These are phyloP conservation scores for Apiospora rasikravindrae DNA, from an alignment of 2,329 filamentous ascomycete genomes.

Conservation along the genomic window DNA sequence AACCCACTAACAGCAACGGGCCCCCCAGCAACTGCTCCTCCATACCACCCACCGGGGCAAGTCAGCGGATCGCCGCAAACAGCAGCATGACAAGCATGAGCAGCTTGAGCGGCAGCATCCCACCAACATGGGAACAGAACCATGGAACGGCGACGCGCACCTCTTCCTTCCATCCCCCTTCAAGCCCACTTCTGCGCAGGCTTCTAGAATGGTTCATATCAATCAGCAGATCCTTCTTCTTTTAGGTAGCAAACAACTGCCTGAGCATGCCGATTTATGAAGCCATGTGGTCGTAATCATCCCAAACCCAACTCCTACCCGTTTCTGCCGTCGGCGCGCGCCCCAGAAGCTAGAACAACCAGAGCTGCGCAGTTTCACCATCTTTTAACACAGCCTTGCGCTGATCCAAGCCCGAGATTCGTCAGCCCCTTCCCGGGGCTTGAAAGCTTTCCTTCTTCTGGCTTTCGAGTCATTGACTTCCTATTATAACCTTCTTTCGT, in stretches of 20 bases:
- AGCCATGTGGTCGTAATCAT: slow-evolving; percentile 4
- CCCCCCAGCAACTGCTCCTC: background rate
- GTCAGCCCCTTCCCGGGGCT: slow-evolving; percentile 8
- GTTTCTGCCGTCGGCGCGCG: background rate
- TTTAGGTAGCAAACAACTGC: background rate
- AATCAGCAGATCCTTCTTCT: background rate
- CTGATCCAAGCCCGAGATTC: slow-evolving; percentile 17
- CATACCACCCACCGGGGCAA: background rate
- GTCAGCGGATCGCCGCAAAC: slow-evolving; percentile 7
- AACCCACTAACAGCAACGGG: background rate
- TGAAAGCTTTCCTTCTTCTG: background rate
- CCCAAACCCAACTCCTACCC: background rate
- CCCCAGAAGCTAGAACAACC: background rate
- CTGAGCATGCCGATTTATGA: background rate
- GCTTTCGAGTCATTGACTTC: slow-evolving; percentile 10
- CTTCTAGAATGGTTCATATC: background rate
- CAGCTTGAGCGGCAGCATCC: background rate
- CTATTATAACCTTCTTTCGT: slow-evolving; percentile 15
- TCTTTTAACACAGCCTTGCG: slow-evolving; percentile 8
- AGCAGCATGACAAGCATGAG: background rate
- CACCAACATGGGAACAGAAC: background rate
- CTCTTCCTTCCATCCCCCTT: background rate
- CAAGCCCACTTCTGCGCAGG: slow-evolving; percentile 5
- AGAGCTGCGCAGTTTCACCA: slow-evolving; percentile 15
- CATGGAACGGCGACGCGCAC: background rate